Evolutionary conservation across 1,284 basidiomycete species (phyloP).

Genomic region (Moniliophthora roreri): DNA sequence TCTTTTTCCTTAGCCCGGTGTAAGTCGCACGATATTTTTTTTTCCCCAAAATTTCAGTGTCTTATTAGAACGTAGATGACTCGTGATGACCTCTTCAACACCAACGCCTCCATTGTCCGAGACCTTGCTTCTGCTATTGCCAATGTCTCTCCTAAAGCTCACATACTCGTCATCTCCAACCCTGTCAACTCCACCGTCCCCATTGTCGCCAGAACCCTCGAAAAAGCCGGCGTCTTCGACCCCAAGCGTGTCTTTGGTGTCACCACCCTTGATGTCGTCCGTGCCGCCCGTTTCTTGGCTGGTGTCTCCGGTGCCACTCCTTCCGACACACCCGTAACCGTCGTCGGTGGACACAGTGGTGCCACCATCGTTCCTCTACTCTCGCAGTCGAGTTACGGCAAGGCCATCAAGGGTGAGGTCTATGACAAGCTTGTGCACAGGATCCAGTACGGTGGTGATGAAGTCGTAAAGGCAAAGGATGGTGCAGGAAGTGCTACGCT

Average conservation of each 20-base stretch:
- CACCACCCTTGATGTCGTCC: conserved; percentile 97
- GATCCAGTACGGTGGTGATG: conserved; percentile 96
- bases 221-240: conserved; percentile 94
- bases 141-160: conserved; percentile 86
- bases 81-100: conserved; percentile 99
- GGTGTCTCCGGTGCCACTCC: conserved; percentile 73
- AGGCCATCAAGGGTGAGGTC: conserved; percentile 46
- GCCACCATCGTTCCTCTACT: conserved; percentile 96
- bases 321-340: conserved; percentile 78
- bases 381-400: conserved; percentile 81
- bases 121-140: conserved; percentile 91
- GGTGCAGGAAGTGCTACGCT: conserved; percentile 86
- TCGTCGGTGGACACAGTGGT: conserved; percentile 96
- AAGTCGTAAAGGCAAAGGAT: conserved; percentile 92
- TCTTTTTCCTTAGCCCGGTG: conserved; percentile 55
- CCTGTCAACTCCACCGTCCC: conserved; percentile 96
- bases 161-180: conserved; percentile 97
- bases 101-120: conserved; percentile 94
- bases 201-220: conserved; percentile 91
- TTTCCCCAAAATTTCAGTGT: not conserved
- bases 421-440: conserved; percentile 76
- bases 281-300: conserved; percentile 92
- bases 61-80: conserved; percentile 63
- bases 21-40: conserved; percentile 43
- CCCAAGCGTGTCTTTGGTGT: conserved; percentile 82